Percentiles rank a stretch among this genome's conserved stretches.
These are phyloP conservation scores for Alternaria sp. DNA, from an alignment of 2,329 filamentous ascomycete genomes.

Conservation along the genomic window DNA sequence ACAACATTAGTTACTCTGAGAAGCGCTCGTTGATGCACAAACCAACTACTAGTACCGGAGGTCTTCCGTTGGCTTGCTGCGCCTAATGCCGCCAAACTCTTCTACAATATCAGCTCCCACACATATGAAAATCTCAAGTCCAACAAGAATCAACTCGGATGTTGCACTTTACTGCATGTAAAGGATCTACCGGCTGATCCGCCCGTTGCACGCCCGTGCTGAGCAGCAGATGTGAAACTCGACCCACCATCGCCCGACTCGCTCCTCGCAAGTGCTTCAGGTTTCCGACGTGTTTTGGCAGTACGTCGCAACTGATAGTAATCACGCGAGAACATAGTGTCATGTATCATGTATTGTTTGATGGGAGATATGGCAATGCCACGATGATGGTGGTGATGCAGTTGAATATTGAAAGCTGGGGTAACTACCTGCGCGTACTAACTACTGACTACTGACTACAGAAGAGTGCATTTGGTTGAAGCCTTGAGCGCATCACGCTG, in stretches of 20 bases:
- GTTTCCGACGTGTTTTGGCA: conserved; percentile 19
- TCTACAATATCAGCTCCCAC: too few relatives aligned
- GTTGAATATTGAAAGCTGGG: not conserved
- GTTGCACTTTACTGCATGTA: not conserved
- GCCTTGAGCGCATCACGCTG: not conserved
- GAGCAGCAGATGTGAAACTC: conserved; percentile 32
- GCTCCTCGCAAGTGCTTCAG: conserved; percentile 26
- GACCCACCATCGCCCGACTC: conserved; percentile 37
- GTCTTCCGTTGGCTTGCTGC: not conserved
- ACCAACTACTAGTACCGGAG: not conserved
- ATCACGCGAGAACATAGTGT: conserved; percentile 22
- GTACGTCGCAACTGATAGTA: conserved; percentile 14
- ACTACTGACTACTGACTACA: not conserved
- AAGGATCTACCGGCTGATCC: conserved; percentile 1
- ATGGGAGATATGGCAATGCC: conserved; percentile 11
- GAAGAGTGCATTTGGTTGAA: not conserved
- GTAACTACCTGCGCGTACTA: not conserved
- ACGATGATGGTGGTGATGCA: not conserved
- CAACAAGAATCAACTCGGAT: not conserved
- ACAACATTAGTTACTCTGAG: not conserved
- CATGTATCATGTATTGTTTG: conserved; percentile 8
- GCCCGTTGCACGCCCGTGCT: not conserved
- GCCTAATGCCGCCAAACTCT: not conserved
- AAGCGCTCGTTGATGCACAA: not conserved
- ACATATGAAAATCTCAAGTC: not conserved